These are phyloP conservation scores for Aspergillus melleus DNA, from an alignment of 2,329 filamentous ascomycete species.

Conservation along the genomic window DNA sequence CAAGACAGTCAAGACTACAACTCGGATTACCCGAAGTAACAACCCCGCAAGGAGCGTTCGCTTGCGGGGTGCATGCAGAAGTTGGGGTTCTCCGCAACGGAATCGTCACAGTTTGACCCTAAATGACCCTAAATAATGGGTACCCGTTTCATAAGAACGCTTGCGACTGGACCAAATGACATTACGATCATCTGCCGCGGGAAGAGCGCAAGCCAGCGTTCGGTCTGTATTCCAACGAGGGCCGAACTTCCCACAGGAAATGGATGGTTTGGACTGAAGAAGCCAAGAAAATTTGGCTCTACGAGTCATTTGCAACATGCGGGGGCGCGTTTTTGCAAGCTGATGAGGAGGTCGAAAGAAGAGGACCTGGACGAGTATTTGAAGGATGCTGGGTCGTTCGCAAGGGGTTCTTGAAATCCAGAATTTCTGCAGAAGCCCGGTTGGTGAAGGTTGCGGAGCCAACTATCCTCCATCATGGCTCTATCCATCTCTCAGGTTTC, in stretches of 20 bases:
- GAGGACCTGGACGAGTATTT: not conserved
- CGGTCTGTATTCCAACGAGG: not conserved
- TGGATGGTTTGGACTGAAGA: not conserved
- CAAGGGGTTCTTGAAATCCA: not conserved
- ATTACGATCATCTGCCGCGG: not conserved
- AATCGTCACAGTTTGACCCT: not conserved
- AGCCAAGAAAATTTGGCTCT: not conserved
- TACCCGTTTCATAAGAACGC: not conserved
- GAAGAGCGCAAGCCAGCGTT: not conserved
- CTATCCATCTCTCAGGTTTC: constrained; percentile 15
- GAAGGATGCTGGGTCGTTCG: not conserved
- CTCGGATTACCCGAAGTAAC: not conserved
- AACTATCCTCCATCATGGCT: constrained; percentile 5
- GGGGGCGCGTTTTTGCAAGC: not conserved
- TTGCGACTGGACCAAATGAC: not conserved
- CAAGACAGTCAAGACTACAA: not conserved
- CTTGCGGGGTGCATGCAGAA: not conserved
- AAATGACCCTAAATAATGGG: not conserved
- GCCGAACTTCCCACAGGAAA: not conserved
- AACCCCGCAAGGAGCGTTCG: not conserved
- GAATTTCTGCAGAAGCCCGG: not conserved
- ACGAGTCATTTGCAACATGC: not conserved
- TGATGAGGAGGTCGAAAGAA: not conserved
- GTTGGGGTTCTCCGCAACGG: not conserved
- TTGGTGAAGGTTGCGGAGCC: not conserved